A percentile compares a stretch with the other conserved stretches of the same genome.
Conservation (phyloP, 1,139 yeast genomes). For the Geotrichum klebahnii region DNA sequence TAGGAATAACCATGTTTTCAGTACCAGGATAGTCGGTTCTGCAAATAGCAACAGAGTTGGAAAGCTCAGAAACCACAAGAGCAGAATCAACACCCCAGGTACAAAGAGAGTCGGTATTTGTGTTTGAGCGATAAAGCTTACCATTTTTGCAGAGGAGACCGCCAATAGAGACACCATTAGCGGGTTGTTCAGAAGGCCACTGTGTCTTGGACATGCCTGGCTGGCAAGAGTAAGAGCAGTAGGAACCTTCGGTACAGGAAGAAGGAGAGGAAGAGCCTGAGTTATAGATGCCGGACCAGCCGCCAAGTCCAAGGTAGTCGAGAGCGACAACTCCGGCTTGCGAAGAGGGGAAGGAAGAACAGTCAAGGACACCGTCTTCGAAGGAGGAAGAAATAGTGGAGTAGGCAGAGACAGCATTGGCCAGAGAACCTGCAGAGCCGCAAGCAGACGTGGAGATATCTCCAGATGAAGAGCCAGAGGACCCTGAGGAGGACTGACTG, state of each 20-base stretch:
- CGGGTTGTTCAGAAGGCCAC: conserved; percentile 85
- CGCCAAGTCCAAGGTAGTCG: conserved; percentile 78
- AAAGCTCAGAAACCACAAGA: conserved; percentile 59
- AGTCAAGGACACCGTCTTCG: conserved; percentile 73
- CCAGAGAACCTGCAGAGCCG: conserved; percentile 38
- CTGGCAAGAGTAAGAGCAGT: conserved; percentile 95
- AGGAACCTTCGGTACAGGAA: conserved; percentile 77
- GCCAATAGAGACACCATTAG: conserved; percentile 84
- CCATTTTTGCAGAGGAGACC: conserved; percentile 79
- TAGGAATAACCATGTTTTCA: conserved; percentile 95
- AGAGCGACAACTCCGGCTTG: conserved; percentile 77
- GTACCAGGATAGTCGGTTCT: conserved; percentile 99
- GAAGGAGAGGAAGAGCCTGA: conserved; percentile 53
- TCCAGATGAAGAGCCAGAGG: conserved; percentile 39
- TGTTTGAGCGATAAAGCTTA: conserved; percentile 71
- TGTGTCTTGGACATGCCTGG: conserved; percentile 97
- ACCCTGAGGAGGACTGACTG: conserved; percentile 31
- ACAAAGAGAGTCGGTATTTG: conserved; percentile 62
- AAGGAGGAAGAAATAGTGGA: conserved; percentile 54
- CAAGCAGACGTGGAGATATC: conserved; percentile 31
- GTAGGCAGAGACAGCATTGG: conserved; percentile 54
- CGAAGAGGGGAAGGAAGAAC: conserved; percentile 81
- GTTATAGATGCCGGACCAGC: conserved; percentile 84
- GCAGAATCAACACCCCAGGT: conserved; percentile 77
- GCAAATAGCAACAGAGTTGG: conserved; percentile 74